phyloP scores from a whole-genome alignment of 495 filamentous ascomycete genomes.

The Aspergillus cristatus region DNA sequence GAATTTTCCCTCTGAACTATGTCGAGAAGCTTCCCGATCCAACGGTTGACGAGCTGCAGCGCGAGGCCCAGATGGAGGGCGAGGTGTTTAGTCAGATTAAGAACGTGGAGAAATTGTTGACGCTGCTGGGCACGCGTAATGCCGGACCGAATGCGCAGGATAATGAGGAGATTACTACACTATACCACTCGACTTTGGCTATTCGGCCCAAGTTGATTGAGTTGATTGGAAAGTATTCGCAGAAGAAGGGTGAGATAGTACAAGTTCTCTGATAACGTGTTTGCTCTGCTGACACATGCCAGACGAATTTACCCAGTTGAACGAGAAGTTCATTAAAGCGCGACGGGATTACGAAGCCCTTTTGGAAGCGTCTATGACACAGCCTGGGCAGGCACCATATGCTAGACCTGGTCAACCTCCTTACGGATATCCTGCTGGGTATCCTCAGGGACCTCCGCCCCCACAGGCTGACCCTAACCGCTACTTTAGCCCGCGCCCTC shows the following conservation, averaged over 20 bases:
- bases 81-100: conserved; percentile 98
- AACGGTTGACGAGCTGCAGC: conserved; percentile 86
- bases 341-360: conserved; percentile 91
- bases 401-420: conserved; percentile 51
- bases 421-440: conserved; percentile 53
- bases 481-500: conserved; percentile 57
- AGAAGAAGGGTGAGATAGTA: conserved; percentile 78
- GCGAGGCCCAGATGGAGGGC: conserved; percentile 93
- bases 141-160: conserved; percentile 78
- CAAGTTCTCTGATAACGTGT: background rate
- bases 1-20: conserved; percentile 97
- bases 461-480: conserved; percentile 54
- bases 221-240: conserved; percentile 96
- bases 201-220: conserved; percentile 97
- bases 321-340: conserved; percentile 99
- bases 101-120: conserved; percentile 95
- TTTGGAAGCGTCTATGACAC: conserved; percentile 93
- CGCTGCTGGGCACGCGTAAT: conserved; percentile 87
- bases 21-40: conserved; percentile 96
- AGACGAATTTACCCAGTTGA: conserved; percentile 97
- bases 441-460: conserved; percentile 30
- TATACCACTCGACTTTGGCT: conserved; percentile 89
- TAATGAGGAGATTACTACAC: conserved; percentile 84
- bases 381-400: conserved; percentile 67
- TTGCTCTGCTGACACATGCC: background rate